phyloP scores from a whole-genome alignment of 108 stramenopile species.

The Cylindrotheca fusiformis region DNA sequence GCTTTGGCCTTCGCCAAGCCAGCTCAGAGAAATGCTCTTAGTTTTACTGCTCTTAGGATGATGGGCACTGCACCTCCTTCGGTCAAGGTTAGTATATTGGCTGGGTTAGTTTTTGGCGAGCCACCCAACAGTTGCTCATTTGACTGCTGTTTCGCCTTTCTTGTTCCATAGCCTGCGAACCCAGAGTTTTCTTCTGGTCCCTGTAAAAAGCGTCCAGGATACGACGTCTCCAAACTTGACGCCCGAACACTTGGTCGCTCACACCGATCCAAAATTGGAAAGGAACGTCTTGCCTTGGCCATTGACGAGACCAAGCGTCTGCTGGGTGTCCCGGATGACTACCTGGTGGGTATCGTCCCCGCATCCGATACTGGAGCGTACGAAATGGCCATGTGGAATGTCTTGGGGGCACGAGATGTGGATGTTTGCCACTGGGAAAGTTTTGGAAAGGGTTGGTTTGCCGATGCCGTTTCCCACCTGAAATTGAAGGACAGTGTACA shows the following conservation, averaged over 20 bases:
- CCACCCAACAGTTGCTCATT: neutral
- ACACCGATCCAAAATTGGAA: slow-evolving; percentile 97
- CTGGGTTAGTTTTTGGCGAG: neutral
- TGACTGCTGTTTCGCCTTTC: neutral
- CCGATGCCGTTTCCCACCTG: slow-evolving; percentile 90
- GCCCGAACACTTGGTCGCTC: slow-evolving; percentile 88
- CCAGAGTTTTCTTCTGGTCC: slow-evolving; percentile 94
- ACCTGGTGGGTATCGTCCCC: slow-evolving; percentile 95
- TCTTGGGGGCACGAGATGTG: slow-evolving; percentile 92
- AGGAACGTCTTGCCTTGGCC: slow-evolving; percentile 91
- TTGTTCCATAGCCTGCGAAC: slow-evolving; percentile 63
- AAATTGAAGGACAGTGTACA: slow-evolving; percentile 83
- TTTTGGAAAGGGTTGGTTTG: slow-evolving; percentile 98
- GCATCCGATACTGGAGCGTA: slow-evolving; percentile 99
- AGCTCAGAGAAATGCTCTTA: slow-evolving; percentile 13
- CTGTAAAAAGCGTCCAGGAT: slow-evolving; percentile 99
- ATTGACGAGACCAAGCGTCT: slow-evolving; percentile 96
- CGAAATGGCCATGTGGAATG: slow-evolving; percentile 99
- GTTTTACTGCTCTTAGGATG: slow-evolving; percentile 44
- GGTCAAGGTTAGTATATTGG: slow-evolving; percentile 37
- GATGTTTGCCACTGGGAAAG: slow-evolving; percentile 99
- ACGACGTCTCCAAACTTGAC: slow-evolving; percentile 71
- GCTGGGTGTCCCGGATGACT: slow-evolving; percentile 92
- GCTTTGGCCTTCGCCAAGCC: slow-evolving; percentile 31
- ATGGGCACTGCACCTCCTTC: slow-evolving; percentile 46